phyloP scores from a whole-genome alignment of 345 rosid genomes.

The Ceriops tagal region DNA sequence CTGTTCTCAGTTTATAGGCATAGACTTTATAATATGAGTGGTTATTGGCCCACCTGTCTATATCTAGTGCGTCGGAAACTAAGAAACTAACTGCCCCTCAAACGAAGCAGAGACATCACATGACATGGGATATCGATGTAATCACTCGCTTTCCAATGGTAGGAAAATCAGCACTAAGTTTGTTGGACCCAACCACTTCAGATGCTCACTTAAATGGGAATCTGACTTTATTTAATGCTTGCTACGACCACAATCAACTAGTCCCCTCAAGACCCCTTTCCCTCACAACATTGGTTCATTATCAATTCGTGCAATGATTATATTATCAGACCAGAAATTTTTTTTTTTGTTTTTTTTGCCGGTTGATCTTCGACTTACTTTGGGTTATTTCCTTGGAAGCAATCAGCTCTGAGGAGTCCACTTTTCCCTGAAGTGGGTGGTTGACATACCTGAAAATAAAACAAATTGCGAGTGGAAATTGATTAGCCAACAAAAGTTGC shows the following conservation, averaged over 20 bases:
- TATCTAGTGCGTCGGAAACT: too few species aligned
- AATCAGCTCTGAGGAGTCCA: conserved; percentile 67
- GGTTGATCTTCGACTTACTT: conserved; percentile 36
- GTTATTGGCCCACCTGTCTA: too few species aligned
- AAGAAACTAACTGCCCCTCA: too few species aligned
- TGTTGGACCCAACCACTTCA: conserved; percentile 1
- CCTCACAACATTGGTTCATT: neutral
- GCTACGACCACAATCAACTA: neutral
- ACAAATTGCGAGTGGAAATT: neutral
- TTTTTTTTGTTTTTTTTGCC: too few species aligned
- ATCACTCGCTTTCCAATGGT: neutral
- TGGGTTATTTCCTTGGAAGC: conserved; percentile 51
- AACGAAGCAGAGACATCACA: too few species aligned
- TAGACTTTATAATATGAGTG: too few species aligned
- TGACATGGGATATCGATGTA: neutral
- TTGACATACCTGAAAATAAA: conserved; percentile 49
- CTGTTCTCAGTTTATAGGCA: too few species aligned
- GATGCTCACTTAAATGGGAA: conserved; percentile 3
- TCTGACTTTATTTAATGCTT: conserved; percentile 20
- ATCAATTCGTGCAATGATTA: too few species aligned
- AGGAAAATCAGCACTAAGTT: neutral
- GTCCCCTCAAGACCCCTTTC: too few species aligned
- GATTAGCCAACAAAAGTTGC: conserved; percentile 12
- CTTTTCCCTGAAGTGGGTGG: conserved; percentile 59
- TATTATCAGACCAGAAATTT: too few species aligned